Percentiles rank a stretch among this genome's conserved stretches.
phyloP scores from a whole-genome alignment of 2,329 filamentous ascomycete genomes.

The Ilyonectria robusta region DNA sequence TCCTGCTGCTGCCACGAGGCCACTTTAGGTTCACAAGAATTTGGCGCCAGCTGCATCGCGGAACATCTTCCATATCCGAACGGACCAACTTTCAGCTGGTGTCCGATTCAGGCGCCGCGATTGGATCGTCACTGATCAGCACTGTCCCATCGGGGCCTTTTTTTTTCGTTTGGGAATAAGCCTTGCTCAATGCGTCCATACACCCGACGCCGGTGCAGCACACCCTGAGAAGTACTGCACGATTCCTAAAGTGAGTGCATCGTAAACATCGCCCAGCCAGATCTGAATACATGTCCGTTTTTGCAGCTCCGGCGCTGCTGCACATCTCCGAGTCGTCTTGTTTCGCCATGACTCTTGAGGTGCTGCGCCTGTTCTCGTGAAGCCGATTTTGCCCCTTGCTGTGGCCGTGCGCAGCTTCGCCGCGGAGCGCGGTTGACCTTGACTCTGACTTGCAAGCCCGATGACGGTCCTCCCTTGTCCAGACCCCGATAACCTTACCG shows the following conservation, averaged over 20 bases:
- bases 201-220: constrained; percentile 18
- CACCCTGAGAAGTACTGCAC: not conserved
- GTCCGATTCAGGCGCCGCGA: constrained; percentile 19
- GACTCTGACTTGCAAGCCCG: not conserved
- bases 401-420: not conserved
- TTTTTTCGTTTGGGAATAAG: constrained; percentile 18
- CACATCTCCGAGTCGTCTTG: constrained; percentile 19
- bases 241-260: constrained; percentile 10
- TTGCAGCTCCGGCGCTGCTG: constrained; percentile 14
- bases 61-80: constrained; percentile 8
- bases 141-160: constrained; percentile 7
- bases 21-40: not conserved
- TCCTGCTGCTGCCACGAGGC: not conserved
- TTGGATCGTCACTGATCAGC: constrained; percentile 14
- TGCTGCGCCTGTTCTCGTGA: not conserved
- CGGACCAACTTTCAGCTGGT: not conserved
- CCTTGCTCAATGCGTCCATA: constrained; percentile 28
- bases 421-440: constrained; percentile 11
- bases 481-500: constrained; percentile 31
- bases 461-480: constrained; percentile 7
- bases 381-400: constrained; percentile 10
- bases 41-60: constrained; percentile 2
- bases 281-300: constrained; percentile 12
- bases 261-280: constrained; percentile 12
- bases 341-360: constrained; percentile 1